Conservation (phyloP, 2,329 filamentous ascomycete species). For the Ceratocystis eucalypticola region DNA sequence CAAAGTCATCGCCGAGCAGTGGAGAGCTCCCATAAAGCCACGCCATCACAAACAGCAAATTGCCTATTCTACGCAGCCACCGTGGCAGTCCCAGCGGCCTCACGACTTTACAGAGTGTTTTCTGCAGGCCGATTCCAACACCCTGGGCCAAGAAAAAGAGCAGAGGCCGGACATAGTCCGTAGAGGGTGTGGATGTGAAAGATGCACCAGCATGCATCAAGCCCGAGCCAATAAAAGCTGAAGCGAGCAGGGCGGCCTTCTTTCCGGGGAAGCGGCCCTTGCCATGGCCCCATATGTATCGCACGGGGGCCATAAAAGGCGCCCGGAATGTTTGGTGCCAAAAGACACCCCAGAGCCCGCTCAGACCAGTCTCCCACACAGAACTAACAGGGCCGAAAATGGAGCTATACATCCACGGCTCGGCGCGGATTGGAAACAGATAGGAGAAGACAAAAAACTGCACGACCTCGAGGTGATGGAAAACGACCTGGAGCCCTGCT, state of each 20-base stretch:
- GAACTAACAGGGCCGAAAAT: slow-evolving; percentile 38
- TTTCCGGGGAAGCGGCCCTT: slow-evolving; percentile 23
- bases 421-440: slow-evolving; percentile 37
- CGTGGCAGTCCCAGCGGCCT: slow-evolving; percentile 29
- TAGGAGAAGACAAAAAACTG: slow-evolving; percentile 37
- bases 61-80: slow-evolving; percentile 37
- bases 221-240: slow-evolving; percentile 54
- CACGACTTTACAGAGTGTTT: slow-evolving; percentile 22
- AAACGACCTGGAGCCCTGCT: slow-evolving; percentile 46
- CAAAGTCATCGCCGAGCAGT: slow-evolving; percentile 63
- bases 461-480: slow-evolving; percentile 45
- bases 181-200: slow-evolving; percentile 45
- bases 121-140: slow-evolving; percentile 51
- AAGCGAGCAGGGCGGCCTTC: slow-evolving; percentile 26
- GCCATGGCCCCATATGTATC: slow-evolving; percentile 32
- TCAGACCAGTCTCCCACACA: slow-evolving; percentile 57
- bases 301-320: slow-evolving; percentile 49
- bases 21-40: slow-evolving; percentile 59
- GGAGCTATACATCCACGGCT: slow-evolving; percentile 41
- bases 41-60: slow-evolving; percentile 44
- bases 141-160: slow-evolving; percentile 62
- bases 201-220: slow-evolving; percentile 59
- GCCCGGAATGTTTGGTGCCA: slow-evolving; percentile 88
- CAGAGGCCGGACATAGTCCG: slow-evolving; percentile 39
- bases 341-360: slow-evolving; percentile 70